phyloP scores from a whole-genome alignment of 106 monocot genomes.

The Phalaenopsis equestris region DNA sequence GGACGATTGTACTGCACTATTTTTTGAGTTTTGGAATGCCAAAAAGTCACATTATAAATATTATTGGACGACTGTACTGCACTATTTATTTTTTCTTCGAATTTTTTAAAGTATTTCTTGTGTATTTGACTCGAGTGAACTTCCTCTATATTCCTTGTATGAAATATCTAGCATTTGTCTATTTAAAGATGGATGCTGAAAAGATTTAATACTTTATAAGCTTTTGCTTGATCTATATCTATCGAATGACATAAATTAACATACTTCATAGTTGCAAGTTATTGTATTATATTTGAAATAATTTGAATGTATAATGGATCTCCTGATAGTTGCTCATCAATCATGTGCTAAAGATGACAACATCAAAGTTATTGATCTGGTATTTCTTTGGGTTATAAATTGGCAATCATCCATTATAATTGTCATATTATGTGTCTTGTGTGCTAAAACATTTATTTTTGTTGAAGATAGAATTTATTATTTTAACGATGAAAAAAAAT shows the following conservation, averaged over 20 bases:
- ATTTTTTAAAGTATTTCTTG: not conserved
- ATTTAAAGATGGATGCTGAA: not conserved
- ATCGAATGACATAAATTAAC: not conserved
- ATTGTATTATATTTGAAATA: conserved; percentile 22
- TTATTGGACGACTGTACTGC: too few species aligned
- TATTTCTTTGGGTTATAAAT: conserved; percentile 3
- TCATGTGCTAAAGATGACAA: conserved; percentile 18
- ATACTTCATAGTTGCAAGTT: conserved; percentile 16
- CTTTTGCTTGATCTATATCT: not conserved
- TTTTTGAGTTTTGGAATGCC: not conserved
- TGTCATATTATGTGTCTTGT: conserved; percentile 40
- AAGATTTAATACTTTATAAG: not conserved
- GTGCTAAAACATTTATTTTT: too few species aligned
- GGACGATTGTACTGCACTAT: too few species aligned
- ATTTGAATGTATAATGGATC: conserved; percentile 22
- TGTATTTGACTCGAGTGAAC: not conserved
- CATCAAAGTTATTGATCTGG: conserved; percentile 7
- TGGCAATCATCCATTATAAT: conserved; percentile 33
- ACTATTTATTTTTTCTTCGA: too few species aligned
- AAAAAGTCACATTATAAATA: not conserved
- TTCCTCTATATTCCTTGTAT: not conserved
- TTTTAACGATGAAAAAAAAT: too few species aligned
- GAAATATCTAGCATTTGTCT: not conserved
- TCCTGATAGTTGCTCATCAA: conserved; percentile 12
- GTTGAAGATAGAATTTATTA: too few species aligned